Evolutionary conservation across 176 grass and related monocot genomes (phyloP).

Genomic region (Pharus latifolius): DNA sequence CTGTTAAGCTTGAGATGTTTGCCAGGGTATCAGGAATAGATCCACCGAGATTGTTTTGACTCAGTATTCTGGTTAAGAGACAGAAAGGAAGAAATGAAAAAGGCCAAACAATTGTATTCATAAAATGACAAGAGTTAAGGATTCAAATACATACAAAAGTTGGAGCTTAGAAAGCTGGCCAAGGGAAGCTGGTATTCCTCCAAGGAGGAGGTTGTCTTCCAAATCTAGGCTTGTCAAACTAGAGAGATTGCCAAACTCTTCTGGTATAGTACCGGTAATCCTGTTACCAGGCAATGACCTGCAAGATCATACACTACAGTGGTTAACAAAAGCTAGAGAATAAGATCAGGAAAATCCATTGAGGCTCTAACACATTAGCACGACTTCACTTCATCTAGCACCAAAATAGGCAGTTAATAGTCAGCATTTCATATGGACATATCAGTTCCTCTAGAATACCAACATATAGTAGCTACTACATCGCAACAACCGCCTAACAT

Average conservation of each 20-base stretch:
- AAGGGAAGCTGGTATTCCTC: slow-evolving; percentile 78
- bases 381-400: background rate
- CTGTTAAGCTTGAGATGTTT: slow-evolving; percentile 56
- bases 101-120: slow-evolving; percentile 1
- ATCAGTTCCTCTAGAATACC: background rate
- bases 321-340: background rate
- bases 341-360: background rate
- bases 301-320: slow-evolving; percentile 18
- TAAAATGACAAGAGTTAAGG: slow-evolving; percentile 4
- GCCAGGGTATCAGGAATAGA: slow-evolving; percentile 58
- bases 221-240: slow-evolving; percentile 66
- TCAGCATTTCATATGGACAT: background rate
- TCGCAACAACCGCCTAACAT: background rate
- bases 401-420: background rate
- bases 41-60: slow-evolving; percentile 73
- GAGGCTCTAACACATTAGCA: background rate
- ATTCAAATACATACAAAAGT: slow-evolving; percentile 52
- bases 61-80: slow-evolving; percentile 67
- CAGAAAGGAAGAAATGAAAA: background rate
- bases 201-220: slow-evolving; percentile 63
- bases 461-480: slow-evolving; percentile 10
- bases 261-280: slow-evolving; percentile 71
- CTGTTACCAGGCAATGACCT: slow-evolving; percentile 65
- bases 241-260: slow-evolving; percentile 66
- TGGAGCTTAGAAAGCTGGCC: slow-evolving; percentile 60